Evolutionary conservation across 768 basidiomycete genomes (phyloP).

Genomic region (Pleurotus citrinopileatus): DNA sequence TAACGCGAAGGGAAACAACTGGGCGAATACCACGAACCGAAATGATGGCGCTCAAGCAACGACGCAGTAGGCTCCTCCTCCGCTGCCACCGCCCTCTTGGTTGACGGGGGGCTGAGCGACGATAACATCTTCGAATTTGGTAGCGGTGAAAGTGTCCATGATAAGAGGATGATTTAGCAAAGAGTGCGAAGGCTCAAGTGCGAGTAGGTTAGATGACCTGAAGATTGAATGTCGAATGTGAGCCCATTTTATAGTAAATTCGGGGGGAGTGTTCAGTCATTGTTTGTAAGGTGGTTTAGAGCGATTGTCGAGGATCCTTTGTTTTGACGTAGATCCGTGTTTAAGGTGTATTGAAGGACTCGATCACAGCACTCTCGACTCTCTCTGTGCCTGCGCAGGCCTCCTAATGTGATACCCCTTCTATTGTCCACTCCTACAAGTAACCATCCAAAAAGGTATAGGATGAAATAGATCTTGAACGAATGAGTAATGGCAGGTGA

Average conservation of each 20-base stretch:
- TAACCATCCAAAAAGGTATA: no score
- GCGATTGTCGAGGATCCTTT: no score
- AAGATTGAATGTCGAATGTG: not conserved
- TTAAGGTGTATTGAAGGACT: no score
- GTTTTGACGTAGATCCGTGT: no score
- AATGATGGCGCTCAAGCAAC: conserved; percentile 8
- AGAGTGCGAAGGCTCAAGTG: not conserved
- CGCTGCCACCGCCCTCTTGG: conserved; percentile 7
- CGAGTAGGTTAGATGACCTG: not conserved
- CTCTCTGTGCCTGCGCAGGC: no score
- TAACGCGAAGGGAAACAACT: not conserved
- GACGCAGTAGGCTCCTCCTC: conserved; percentile 11
- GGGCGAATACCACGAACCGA: not conserved
- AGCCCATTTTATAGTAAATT: not conserved
- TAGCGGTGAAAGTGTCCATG: conserved; percentile 9
- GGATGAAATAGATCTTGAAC: no score
- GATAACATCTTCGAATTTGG: conserved; percentile 10
- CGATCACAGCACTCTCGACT: no score
- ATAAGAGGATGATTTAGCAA: not conserved
- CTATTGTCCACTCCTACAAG: no score
- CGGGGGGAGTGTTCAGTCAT: no score
- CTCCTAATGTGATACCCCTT: no score
- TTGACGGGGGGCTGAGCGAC: conserved; percentile 11
- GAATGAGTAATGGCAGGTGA: no score
- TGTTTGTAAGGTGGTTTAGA: no score